Evolutionary conservation across 768 basidiomycete species (phyloP).

Genomic region (Cystobasidium ongulense): DNA sequence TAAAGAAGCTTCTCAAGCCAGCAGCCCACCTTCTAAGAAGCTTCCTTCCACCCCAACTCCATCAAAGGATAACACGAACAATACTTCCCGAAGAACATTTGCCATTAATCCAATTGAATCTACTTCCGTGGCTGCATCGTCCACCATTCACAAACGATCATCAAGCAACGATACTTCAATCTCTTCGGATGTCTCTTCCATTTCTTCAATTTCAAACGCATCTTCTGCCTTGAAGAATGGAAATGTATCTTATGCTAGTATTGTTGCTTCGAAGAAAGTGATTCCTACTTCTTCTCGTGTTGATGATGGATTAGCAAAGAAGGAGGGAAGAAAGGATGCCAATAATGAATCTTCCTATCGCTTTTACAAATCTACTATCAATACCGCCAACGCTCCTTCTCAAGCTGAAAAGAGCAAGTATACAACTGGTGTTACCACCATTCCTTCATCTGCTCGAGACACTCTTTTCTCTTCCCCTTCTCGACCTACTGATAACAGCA

Average conservation of each 20-base stretch:
- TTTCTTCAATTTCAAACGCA: background rate
- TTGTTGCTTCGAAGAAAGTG: background rate
- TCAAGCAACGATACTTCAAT: background rate
- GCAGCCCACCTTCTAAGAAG: background rate
- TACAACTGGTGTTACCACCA: background rate
- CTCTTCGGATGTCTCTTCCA: background rate
- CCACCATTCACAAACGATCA: background rate
- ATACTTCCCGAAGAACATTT: background rate
- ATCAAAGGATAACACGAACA: background rate
- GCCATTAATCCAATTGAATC: background rate
- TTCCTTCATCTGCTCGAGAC: background rate
- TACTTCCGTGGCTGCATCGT: background rate
- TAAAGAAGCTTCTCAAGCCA: background rate
- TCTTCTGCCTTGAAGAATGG: background rate
- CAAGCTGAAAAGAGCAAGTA: background rate
- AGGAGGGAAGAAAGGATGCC: too few relatives aligned
- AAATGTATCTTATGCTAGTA: background rate
- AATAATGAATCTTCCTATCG: too few relatives aligned
- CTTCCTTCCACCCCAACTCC: background rate
- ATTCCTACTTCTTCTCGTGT: background rate
- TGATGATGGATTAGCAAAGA: too few relatives aligned
- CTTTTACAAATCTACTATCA: too few relatives aligned
- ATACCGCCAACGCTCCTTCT: background rate
- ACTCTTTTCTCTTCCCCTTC: too few relatives aligned
- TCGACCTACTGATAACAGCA: too few relatives aligned